These are phyloP conservation scores for Psidium friedrichsthalianum DNA, from an alignment of 345 rosid species.

Conservation along the genomic window DNA sequence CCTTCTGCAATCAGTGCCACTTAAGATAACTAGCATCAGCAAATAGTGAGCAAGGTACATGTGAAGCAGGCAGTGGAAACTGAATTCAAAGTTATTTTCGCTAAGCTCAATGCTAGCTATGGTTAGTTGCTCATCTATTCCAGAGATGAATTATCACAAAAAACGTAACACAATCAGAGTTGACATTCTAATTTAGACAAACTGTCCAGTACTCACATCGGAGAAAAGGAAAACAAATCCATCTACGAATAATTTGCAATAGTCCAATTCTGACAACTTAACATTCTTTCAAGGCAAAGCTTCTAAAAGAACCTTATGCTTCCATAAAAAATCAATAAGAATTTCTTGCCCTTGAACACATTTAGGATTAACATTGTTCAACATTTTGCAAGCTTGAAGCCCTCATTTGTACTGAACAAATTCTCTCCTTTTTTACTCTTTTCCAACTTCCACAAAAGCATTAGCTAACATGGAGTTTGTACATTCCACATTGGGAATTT, in stretches of 20 bases:
- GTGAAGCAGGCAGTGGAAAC: not conserved
- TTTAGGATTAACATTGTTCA: not conserved
- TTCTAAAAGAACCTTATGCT: not conserved
- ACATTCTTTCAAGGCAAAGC: not conserved
- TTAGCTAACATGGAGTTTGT: not conserved
- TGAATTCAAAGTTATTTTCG: not conserved
- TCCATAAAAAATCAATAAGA: not conserved
- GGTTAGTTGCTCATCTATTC: not conserved
- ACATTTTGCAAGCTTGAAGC: not conserved
- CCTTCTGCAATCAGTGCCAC: not conserved
- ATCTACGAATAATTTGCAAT: not conserved
- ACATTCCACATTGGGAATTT: not conserved
- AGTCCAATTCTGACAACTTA: not conserved
- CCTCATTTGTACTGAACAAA: not conserved
- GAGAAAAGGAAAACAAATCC: not conserved
- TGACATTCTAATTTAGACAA: not conserved
- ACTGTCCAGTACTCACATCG: not conserved
- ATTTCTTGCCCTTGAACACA: not conserved
- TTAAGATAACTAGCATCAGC: not conserved
- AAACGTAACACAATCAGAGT: not conserved
- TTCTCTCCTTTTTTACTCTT: not conserved
- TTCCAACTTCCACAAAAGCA: not conserved
- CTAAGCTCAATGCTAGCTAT: not conserved
- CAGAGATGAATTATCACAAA: not conserved
- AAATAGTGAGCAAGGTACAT: not conserved